Percentiles rank a stretch among this genome's conserved stretches.
phyloP scores from a whole-genome alignment of 1,284 basidiomycete species.

The Malassezia vespertilionis region DNA sequence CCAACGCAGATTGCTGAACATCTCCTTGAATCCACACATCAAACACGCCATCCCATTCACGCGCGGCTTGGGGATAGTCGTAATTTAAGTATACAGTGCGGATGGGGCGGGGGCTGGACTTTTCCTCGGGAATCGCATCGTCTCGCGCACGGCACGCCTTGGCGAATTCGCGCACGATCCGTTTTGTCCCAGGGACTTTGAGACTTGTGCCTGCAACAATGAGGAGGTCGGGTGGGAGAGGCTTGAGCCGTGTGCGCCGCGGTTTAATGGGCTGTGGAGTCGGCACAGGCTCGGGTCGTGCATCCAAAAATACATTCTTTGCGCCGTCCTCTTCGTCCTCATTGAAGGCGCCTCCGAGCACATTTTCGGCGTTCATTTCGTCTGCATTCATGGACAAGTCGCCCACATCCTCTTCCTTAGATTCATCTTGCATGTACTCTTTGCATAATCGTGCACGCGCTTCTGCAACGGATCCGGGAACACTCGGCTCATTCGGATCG shows the following conservation, averaged over 20 bases:
- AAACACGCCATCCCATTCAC: constrained; percentile 82
- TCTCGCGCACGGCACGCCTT: constrained; percentile 59
- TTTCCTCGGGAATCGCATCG: not conserved
- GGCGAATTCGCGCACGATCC: constrained; percentile 85
- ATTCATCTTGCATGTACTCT: not conserved
- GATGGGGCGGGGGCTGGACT: constrained; percentile 50
- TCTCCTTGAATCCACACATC: constrained; percentile 85
- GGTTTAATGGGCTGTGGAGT: constrained; percentile 3
- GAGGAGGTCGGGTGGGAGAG: constrained; percentile 65
- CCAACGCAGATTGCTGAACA: constrained; percentile 54
- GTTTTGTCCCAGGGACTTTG: constrained; percentile 85
- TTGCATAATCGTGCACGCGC: constrained; percentile 26
- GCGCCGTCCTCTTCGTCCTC: not conserved
- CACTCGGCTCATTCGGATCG: constrained; percentile 38
- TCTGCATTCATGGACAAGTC: constrained; percentile 3
- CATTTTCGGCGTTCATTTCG: constrained; percentile 20
- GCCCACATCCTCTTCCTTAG: not conserved
- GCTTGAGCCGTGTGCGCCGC: constrained; percentile 30
- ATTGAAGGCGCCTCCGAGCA: constrained; percentile 22
- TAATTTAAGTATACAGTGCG: constrained; percentile 74
- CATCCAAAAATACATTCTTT: not conserved
- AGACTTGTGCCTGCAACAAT: constrained; percentile 93
- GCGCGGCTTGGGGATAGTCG: constrained; percentile 72
- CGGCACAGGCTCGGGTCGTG: not conserved
- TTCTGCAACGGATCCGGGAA: constrained; percentile 36